phyloP scores from a whole-genome alignment of 768 basidiomycete genomes.

The Tulasnella sp. region DNA sequence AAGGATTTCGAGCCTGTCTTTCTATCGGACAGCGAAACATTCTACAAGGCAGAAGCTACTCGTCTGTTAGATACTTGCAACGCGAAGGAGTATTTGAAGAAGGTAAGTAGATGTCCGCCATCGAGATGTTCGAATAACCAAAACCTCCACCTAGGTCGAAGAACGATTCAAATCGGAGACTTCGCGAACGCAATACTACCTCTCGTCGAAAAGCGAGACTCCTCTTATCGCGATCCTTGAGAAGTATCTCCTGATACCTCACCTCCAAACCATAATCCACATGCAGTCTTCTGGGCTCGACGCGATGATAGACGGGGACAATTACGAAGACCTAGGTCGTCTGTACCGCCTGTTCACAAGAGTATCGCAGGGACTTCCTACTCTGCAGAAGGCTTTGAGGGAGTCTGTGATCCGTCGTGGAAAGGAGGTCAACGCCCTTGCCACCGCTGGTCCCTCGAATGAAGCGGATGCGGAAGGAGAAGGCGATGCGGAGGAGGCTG shows the following conservation, averaged over 20 bases:
- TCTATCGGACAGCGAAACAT: constrained; percentile 61
- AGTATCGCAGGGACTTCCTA: constrained; percentile 54
- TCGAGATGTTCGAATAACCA: background rate
- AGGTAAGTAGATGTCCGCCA: constrained; percentile 41
- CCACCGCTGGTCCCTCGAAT: constrained; percentile 21
- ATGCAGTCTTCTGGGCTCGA: constrained; percentile 81
- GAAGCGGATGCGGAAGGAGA: constrained; percentile 26
- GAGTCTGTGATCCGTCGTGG: constrained; percentile 64
- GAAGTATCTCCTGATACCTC: constrained; percentile 60
- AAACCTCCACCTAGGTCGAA: constrained; percentile 46
- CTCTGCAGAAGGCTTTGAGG: constrained; percentile 55
- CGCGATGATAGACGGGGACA: constrained; percentile 73
- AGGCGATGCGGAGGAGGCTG: constrained; percentile 27
- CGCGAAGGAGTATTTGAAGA: constrained; percentile 67
- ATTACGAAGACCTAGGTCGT: constrained; percentile 61
- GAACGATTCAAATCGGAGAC: constrained; percentile 71
- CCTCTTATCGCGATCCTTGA: constrained; percentile 69
- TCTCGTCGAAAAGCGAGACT: constrained; percentile 58
- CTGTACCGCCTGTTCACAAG: constrained; percentile 64
- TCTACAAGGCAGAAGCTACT: constrained; percentile 67
- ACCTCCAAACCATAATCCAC: constrained; percentile 60
- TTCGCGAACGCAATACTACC: constrained; percentile 73
- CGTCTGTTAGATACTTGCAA: constrained; percentile 61
- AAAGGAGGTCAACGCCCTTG: constrained; percentile 59
- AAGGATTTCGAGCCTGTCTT: constrained; percentile 75